phyloP scores from a whole-genome alignment of 1,284 basidiomycete species.

The Sanguinoderma infundibulare region DNA sequence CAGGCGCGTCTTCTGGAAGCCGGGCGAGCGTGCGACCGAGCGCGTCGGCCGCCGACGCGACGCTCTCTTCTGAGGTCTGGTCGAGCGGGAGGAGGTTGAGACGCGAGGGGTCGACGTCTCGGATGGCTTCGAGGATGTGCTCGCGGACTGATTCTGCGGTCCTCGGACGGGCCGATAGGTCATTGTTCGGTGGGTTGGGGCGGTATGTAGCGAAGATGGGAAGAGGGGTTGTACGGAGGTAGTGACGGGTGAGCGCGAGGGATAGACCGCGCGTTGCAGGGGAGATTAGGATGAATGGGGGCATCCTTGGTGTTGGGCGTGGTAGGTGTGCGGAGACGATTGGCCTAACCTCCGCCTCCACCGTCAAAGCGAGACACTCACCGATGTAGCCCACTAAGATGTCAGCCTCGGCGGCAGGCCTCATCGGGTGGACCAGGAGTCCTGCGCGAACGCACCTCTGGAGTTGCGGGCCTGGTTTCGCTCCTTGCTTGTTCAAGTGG shows the following conservation, averaged over 20 bases:
- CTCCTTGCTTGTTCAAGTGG: no score
- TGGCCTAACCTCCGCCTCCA: neutral
- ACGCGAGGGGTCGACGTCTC: slow-evolving; percentile 44
- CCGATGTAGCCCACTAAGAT: neutral
- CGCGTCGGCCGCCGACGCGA: slow-evolving; percentile 48
- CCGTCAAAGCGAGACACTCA: neutral
- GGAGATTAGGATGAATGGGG: slow-evolving; percentile 51
- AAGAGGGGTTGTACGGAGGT: slow-evolving; percentile 51
- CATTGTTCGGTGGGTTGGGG: slow-evolving; percentile 26
- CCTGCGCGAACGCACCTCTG: no score
- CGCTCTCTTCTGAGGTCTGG: slow-evolving; percentile 54
- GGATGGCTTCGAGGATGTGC: slow-evolving; percentile 47
- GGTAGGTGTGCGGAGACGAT: neutral
- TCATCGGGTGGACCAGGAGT: neutral
- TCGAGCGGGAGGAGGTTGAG: slow-evolving; percentile 54
- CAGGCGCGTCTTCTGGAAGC: slow-evolving; percentile 12
- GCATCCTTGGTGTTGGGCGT: neutral
- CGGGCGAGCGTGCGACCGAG: slow-evolving; percentile 43
- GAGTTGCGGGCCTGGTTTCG: no score
- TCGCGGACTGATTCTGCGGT: slow-evolving; percentile 41
- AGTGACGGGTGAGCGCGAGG: slow-evolving; percentile 58
- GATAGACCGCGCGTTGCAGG: slow-evolving; percentile 57
- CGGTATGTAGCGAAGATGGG: slow-evolving; percentile 63
- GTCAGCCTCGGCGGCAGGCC: neutral
- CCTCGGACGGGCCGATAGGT: slow-evolving; percentile 13